Percentiles rank a stretch among this genome's conserved stretches.
phyloP scores from a whole-genome alignment of 441 rosid genomes.

The Euphorbia schlechtendalii region DNA sequence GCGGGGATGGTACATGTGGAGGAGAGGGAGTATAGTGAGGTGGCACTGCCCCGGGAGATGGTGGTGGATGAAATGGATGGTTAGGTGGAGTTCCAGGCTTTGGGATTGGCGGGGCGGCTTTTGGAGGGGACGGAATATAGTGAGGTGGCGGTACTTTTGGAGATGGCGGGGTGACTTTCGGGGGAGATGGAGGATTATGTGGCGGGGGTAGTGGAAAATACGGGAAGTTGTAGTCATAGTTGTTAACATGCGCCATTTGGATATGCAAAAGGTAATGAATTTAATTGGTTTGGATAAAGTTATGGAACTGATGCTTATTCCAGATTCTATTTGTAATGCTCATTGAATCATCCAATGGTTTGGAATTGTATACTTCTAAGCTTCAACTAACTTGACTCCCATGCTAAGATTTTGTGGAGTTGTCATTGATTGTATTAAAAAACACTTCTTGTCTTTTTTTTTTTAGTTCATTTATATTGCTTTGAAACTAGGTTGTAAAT shows the following conservation, averaged over 20 bases:
- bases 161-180: constrained; percentile 21
- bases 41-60: constrained; percentile 5
- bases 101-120: constrained; percentile 15
- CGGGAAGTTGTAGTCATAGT: constrained; percentile 28
- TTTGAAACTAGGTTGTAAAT: neutral
- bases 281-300: constrained; percentile 16
- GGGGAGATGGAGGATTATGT: constrained; percentile 16
- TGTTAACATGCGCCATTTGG: constrained; percentile 31
- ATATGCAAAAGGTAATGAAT: constrained; percentile 15
- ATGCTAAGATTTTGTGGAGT: constrained; percentile 37
- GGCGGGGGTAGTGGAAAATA: constrained; percentile 43
- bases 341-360: neutral
- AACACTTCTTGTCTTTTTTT: constrained; percentile 24
- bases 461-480: neutral
- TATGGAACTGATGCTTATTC: neutral
- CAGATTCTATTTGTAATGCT: constrained; percentile 37
- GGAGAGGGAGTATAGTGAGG: constrained; percentile 16
- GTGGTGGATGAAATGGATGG: constrained; percentile 12
- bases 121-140: constrained; percentile 17
- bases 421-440: constrained; percentile 40
- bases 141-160: constrained; percentile 20
- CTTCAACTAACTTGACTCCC: constrained; percentile 39
- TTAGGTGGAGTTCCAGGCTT: constrained; percentile 24
- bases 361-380: constrained; percentile 38
- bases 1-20: constrained; percentile 20